Base-by-base conservation (phyloP, 495 filamentous ascomycete genomes). In the Talaromyces nanjingensis region DNA sequence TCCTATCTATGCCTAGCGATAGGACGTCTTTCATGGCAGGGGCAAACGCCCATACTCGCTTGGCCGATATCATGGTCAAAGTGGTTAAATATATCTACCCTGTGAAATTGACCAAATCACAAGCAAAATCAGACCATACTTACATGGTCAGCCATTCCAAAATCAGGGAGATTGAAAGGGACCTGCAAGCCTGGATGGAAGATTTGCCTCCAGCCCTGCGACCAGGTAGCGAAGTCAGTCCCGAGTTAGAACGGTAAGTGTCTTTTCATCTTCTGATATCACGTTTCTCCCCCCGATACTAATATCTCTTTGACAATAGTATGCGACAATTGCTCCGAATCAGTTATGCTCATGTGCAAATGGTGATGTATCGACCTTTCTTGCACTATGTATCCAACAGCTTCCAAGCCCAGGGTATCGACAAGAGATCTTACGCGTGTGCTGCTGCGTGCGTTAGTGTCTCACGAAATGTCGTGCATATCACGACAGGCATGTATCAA, bases 281-380 rank as follows among this genome's bases (percentile, higher is more conserved):
- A 31, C 11, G 12, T 53, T 33, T 54, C n/a, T n/a, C 39, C 3
- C 20, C 11, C 8, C 16, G 59, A 56, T 60, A 12, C 20, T 24
- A 47, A 64, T 20, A 29, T 24, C 39, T 75, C 65, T 59, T 67
- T 31, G 59, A 33, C 34, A 61, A n/a, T 65, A 96, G 92, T 63
- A 83, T 92, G 58, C 92, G 93, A 65, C 93, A 96, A 69, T 79
- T 96, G 20, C 81, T 98, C 2, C 86, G 92, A 52, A 90, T 97
- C 71, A 87, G 89, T 34, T 97, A 89, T 72, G 90, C 89, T 16
- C 92, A 97, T 69, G 91, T 94, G 16, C 91, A 98, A 72, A 90
- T 97, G 84, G 88, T 97, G 72, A 86, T 98, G 63, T 98, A 98
- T 70, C 84, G 94, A 8, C 94, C 94, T 0, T 98, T 98, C 69